Conservation (phyloP, 805 yeast species). For the Starmerella stellata region DNA sequence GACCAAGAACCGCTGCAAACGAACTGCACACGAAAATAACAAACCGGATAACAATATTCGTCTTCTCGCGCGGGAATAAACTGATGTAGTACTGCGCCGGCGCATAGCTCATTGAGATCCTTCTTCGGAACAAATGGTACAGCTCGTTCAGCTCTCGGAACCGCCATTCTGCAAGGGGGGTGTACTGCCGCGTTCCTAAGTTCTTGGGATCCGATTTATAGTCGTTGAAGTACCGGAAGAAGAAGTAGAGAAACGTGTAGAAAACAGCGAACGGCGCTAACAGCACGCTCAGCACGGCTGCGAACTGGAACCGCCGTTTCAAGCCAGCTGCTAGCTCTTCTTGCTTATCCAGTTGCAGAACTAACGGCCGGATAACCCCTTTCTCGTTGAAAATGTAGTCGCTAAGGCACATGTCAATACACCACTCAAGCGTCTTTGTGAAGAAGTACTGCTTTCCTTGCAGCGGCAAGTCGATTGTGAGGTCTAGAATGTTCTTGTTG, state of each 20-base stretch:
- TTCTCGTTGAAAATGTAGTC: constrained; percentile 68
- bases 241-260: constrained; percentile 66
- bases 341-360: constrained; percentile 55
- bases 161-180: constrained; percentile 91
- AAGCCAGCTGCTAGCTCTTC: constrained; percentile 50
- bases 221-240: constrained; percentile 82
- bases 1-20: constrained; percentile 68
- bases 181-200: constrained; percentile 67
- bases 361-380: constrained; percentile 60
- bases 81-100: constrained; percentile 71
- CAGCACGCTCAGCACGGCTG: constrained; percentile 67
- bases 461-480: constrained; percentile 39
- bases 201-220: constrained; percentile 75
- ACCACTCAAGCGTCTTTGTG: constrained; percentile 89
- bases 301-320: constrained; percentile 62
- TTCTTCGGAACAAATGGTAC: constrained; percentile 65
- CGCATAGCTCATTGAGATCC: constrained; percentile 58
- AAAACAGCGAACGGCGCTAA: constrained; percentile 72
- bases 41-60: constrained; percentile 38
- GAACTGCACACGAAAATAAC: constrained; percentile 70
- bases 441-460: constrained; percentile 28
- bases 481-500: constrained; percentile 55
- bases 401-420: constrained; percentile 66
- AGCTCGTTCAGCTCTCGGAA: constrained; percentile 86
- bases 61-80: constrained; percentile 75